These are phyloP conservation scores for Globisporangium perplexum DNA, from an alignment of 352 stramenopile genomes.

Conservation along the genomic window DNA sequence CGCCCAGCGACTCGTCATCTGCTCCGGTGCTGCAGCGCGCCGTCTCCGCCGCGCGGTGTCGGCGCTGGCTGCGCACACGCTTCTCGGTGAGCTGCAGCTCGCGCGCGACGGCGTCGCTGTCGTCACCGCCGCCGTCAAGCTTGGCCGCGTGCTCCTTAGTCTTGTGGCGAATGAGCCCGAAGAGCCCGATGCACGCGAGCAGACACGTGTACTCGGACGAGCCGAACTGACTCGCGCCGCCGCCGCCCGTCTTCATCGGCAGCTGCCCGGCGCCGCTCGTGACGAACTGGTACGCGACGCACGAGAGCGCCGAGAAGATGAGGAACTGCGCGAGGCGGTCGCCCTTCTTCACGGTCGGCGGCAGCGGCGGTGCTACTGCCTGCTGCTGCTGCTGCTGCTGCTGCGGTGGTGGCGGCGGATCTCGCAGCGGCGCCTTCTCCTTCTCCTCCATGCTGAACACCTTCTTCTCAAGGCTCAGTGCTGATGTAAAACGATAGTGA, in stretches of 20 bases:
- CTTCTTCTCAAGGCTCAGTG: too few species aligned
- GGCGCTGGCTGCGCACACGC: constrained; percentile 6
- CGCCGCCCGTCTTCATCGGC: constrained; percentile 13
- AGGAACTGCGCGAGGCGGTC: constrained; percentile 62
- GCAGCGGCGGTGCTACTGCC: constrained; percentile 2
- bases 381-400: background rate
- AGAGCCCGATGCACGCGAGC: constrained; percentile 52
- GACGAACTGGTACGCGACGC: constrained; percentile 49
- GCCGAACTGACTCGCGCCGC: constrained; percentile 17
- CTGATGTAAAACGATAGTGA: too few species aligned
- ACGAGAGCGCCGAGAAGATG: constrained; percentile 42
- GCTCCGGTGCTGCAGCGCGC: background rate
- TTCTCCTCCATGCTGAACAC: too few species aligned
- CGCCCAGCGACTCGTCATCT: background rate
- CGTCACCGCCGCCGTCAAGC: constrained; percentile 2
- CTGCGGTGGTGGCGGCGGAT: background rate
- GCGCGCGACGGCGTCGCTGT: constrained; percentile 9
- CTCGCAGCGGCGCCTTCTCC: background rate
- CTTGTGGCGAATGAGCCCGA: constrained; percentile 53
- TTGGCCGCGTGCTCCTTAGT: constrained; percentile 20
- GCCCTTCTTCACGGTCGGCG: constrained; percentile 28
- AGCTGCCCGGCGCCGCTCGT: constrained; percentile 13
- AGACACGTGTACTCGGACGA: constrained; percentile 58
- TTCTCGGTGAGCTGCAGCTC: constrained; percentile 18
- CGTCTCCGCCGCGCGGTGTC: background rate